Evolutionary conservation across 2,329 filamentous ascomycete genomes (phyloP), one percentile per base, ranked within the genome.

Genomic region (Venturia oleaginea): DNA sequence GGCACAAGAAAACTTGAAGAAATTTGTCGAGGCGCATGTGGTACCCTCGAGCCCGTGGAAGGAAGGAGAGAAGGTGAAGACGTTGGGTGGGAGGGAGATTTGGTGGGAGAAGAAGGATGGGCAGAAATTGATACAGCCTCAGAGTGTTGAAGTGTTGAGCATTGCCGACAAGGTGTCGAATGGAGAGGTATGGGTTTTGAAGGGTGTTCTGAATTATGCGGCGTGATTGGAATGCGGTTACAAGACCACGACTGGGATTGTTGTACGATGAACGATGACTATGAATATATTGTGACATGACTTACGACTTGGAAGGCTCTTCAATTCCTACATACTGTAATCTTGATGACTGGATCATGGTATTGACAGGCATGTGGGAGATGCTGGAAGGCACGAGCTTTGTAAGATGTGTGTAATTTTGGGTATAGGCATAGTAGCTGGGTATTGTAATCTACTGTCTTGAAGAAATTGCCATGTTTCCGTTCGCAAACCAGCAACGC

Each of bases 11-110:
- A 97, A 97, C 71, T 74, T 97, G 67, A 81, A 83, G 71, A 80
- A 84, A 46, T 97, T 97, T 74, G 90, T 96, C 1, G 88, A 95
- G 77, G 88, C 88, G 57, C 94, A 99, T 76, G 81, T 97, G 63
- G 83, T 97, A 4, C 82, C 86, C 0, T 75, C 77, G 4, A 90
- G 85, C 71, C 91, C 92, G 0, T 97, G 93, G 92, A 76, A 79
- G 32, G 85, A 89, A 67, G 79, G 80, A 3, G 77, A 83, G 67
- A 91, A 87, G 75, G 80, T 84, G 0, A 83, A 86, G 77, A 89
- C 89, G 0, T 69, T 91, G 60, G 79, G 86, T 10, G 89, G 88
- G 0, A 82, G 81, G 64, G 85, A 89, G 69, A 73, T 97, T 59
- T 96, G 89, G 88, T 97, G 92, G 91, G 89, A 92, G 71, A 83